A percentile compares a stretch with the other conserved stretches of the same genome.
Evolutionary conservation across 2,329 filamentous ascomycete genomes (phyloP).

Genomic region (Metarhizium anisopliae): DNA sequence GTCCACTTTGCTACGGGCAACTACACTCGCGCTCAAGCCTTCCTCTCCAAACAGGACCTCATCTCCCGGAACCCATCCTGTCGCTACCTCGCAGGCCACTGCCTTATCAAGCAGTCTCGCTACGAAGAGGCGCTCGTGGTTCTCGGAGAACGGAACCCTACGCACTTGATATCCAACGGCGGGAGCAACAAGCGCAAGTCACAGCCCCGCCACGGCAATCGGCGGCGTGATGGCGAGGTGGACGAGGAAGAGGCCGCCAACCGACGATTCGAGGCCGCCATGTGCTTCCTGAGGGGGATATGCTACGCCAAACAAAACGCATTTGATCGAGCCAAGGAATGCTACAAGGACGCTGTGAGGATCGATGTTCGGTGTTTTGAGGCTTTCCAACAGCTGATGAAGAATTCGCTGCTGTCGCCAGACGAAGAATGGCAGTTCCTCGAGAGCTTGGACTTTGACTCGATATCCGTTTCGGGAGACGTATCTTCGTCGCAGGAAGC

Average conservation of each 20-base stretch:
- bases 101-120: constrained; percentile 83
- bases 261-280: constrained; percentile 85
- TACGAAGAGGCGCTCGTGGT: constrained; percentile 81
- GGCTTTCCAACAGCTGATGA: constrained; percentile 95
- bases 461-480: constrained; percentile 58
- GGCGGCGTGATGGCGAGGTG: constrained; percentile 22
- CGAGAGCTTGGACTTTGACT: constrained; percentile 82
- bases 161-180: constrained; percentile 64
- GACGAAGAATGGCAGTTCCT: constrained; percentile 87
- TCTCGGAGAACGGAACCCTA: constrained; percentile 89
- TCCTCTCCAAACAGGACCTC: constrained; percentile 77
- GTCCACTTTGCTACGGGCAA: constrained; percentile 94
- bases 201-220: constrained; percentile 23
- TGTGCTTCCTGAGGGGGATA: constrained; percentile 90
- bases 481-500: constrained; percentile 70
- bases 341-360: constrained; percentile 93
- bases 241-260: constrained; percentile 62
- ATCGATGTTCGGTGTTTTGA: constrained; percentile 99
- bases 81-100: constrained; percentile 87
- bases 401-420: constrained; percentile 84
- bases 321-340: constrained; percentile 94
- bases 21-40: constrained; percentile 82
- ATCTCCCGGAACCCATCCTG: constrained; percentile 75
- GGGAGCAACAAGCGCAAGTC: constrained; percentile 29
- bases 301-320: constrained; percentile 97